phyloP scores from a whole-genome alignment of 371 early-diverging fungal genomes.

The Apophysomyces variabilis region DNA sequence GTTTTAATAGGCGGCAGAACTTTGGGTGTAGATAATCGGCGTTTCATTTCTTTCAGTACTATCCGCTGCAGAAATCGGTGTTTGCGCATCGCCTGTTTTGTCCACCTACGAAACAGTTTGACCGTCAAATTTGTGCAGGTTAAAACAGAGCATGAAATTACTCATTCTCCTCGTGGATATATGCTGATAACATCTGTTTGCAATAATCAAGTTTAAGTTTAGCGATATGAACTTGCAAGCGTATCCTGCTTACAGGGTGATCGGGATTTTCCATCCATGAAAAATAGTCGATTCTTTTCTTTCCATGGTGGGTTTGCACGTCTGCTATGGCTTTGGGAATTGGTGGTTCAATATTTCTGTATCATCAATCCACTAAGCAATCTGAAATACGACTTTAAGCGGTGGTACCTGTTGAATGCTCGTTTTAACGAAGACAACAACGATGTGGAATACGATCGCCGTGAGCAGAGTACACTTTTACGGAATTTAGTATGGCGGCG shows the following conservation, averaged over 20 bases:
- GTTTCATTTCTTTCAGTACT: constrained; percentile 61
- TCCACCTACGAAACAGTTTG: constrained; percentile 26
- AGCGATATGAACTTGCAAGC: background rate
- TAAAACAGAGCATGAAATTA: constrained; percentile 19
- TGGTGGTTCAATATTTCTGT: constrained; percentile 38
- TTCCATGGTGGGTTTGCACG: constrained; percentile 48
- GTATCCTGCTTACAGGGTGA: constrained; percentile 46
- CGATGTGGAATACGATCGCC: constrained; percentile 3
- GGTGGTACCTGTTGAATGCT: constrained; percentile 9
- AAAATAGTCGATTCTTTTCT: constrained; percentile 54
- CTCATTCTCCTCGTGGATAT: constrained; percentile 65
- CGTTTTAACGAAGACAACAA: constrained; percentile 11
- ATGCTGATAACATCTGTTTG: constrained; percentile 47
- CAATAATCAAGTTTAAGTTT: constrained; percentile 2
- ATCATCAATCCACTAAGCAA: background rate
- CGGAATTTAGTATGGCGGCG: background rate
- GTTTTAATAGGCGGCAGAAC: constrained; percentile 58
- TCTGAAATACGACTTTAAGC: background rate
- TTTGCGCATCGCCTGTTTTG: constrained; percentile 30
- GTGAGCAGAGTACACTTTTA: background rate
- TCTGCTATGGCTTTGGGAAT: constrained; percentile 43
- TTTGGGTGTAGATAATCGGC: constrained; percentile 48
- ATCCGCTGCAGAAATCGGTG: constrained; percentile 40
- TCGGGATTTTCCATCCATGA: constrained; percentile 64
- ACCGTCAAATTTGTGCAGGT: background rate